These are phyloP conservation scores for Isatis lusitanica DNA, from an alignment of 441 rosid genomes.

Conservation along the genomic window DNA sequence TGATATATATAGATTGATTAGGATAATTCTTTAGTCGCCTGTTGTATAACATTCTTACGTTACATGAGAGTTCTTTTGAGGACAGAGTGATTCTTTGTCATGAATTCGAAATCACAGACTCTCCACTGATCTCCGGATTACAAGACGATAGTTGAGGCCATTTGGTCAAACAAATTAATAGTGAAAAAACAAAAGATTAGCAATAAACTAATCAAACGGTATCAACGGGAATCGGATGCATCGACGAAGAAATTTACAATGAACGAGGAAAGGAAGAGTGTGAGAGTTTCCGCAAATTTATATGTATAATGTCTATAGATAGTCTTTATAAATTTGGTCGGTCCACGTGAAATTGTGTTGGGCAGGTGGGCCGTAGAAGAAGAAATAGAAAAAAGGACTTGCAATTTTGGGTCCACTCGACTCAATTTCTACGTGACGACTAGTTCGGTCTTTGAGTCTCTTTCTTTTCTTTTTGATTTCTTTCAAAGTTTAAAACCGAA, in stretches of 20 bases:
- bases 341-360: conserved; percentile 35
- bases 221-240: neutral
- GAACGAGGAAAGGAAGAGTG: neutral
- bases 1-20: neutral
- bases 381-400: conserved; percentile 14
- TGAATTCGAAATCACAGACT: neutral
- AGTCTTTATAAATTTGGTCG: conserved; percentile 22
- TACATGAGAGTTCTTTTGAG: neutral
- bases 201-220: neutral
- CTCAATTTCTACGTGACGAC: conserved; percentile 25
- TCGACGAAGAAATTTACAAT: neutral
- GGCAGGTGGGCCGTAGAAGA: conserved; percentile 41
- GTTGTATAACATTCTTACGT: neutral
- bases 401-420: conserved; percentile 33
- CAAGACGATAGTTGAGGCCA: neutral
- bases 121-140: neutral
- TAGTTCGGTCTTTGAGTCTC: conserved; percentile 20
- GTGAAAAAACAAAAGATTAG: neutral
- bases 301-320: neutral
- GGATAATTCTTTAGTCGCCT: neutral
- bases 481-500: neutral
- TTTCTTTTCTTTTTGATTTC: neutral
- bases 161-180: neutral
- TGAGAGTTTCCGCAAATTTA: neutral
- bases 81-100: neutral